Base-by-base conservation (phyloP, 2,329 filamentous ascomycete species). In the Drechmeria coniospora region DNA sequence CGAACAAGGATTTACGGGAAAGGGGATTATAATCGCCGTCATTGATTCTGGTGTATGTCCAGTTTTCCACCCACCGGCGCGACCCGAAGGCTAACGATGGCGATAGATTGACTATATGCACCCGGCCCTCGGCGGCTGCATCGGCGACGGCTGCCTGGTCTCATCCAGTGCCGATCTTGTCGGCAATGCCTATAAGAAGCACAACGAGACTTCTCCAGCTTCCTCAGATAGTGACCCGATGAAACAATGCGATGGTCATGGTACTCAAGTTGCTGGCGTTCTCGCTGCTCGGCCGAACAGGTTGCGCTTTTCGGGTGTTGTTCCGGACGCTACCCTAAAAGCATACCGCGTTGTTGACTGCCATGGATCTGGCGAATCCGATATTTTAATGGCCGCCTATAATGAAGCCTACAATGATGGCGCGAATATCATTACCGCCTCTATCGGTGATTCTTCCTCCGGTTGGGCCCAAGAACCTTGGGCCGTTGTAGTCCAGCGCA, bases 51-150 rank as follows among this genome's bases (percentile, higher is more conserved):
- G 66, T 39, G 61, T 64, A 54, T 47, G 60, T 29, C n/a, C 10
- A n/a, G n/a, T n/a, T n/a, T n/a, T n/a, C n/a, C n/a, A 16, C 5
- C 8, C 8, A 15, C 18, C 12, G 9, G 20, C 20, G 10, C 10
- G 9, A 9, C 20, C 20, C 20, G 15, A 9, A 26, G 13, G 15
- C n/a, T n/a, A n/a, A n/a, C n/a, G n/a, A n/a, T n/a, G n/a, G n/a
- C n/a, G n/a, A 8, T 20, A 63, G 60, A 51, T 74, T 25, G 71
- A 78, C 43, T 77, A 75, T 41, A 61, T 51, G 0, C 72, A 77
- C 38, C 65, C 69, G 2, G 66, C 68, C 14, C 60, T 78, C 0
- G 74, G 74, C n/a, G 28, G 58, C 5, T 57, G 60, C 28, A 63
- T 62, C 34, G 62, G 62, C 4, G 15, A 27, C 13, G 59, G 57